A percentile compares a stretch with the other conserved stretches of the same genome.
These are phyloP conservation scores for Solanum infundibuliforme DNA, from an alignment of 257 asterid genomes.

Conservation along the genomic window DNA sequence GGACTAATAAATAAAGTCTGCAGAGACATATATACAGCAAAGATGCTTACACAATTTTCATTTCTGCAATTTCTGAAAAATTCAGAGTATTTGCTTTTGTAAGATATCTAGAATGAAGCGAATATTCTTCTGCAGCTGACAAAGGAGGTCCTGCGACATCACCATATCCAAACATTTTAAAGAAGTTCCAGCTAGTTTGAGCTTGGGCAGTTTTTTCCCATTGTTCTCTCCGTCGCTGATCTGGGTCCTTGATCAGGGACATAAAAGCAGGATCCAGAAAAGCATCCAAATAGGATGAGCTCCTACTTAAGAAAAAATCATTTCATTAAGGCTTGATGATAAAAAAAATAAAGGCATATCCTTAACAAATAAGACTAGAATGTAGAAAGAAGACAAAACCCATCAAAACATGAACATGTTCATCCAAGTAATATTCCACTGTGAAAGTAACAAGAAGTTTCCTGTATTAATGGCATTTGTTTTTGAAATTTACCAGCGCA, in stretches of 20 bases:
- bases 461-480: neutral
- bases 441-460: neutral
- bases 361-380: neutral
- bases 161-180: slow-evolving; percentile 82
- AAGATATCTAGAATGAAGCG: slow-evolving; percentile 88
- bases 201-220: slow-evolving; percentile 89
- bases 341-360: neutral
- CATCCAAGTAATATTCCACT: neutral
- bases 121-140: slow-evolving; percentile 87
- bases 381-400: neutral
- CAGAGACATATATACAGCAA: neutral
- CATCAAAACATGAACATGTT: neutral
- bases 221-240: slow-evolving; percentile 73
- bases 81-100: slow-evolving; percentile 83
- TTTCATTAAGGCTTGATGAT: neutral
- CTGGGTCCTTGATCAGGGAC: slow-evolving; percentile 90
- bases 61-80: slow-evolving; percentile 86
- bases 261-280: slow-evolving; percentile 89
- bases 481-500: neutral
- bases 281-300: slow-evolving; percentile 63
- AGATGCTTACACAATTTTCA: slow-evolving; percentile 81
- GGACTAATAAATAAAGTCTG: neutral
- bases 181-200: slow-evolving; percentile 54
- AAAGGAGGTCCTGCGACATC: slow-evolving; percentile 80
- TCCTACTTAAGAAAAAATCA: slow-evolving; percentile 24